phyloP scores from a whole-genome alignment of 148 eudicot species.

The Fagopyrum tataricum region DNA sequence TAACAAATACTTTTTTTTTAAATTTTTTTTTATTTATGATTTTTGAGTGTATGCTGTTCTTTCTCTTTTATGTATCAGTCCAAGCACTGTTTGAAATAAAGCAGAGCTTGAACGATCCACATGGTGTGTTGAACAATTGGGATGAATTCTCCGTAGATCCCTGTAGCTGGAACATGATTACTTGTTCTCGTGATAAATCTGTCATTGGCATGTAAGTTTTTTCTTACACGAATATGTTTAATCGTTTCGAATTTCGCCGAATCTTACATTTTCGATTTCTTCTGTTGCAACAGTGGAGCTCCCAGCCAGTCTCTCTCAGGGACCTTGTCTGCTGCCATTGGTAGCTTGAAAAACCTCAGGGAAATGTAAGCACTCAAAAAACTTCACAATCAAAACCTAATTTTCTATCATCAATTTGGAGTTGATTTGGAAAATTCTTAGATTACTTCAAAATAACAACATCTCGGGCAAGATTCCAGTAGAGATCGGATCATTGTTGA shows the following conservation, averaged over 20 bases:
- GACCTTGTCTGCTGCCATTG: slow-evolving; percentile 53
- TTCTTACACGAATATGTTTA: not conserved
- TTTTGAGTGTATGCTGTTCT: not conserved
- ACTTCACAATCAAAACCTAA: not conserved
- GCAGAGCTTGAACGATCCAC: slow-evolving; percentile 55
- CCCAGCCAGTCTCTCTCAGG: slow-evolving; percentile 95
- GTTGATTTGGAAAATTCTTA: slow-evolving; percentile 16
- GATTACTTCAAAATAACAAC: slow-evolving; percentile 85
- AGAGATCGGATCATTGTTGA: slow-evolving; percentile 55
- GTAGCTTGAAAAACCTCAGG: slow-evolving; percentile 72
- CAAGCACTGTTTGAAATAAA: slow-evolving; percentile 69
- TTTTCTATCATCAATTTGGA: not conserved
- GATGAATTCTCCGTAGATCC: slow-evolving; percentile 97
- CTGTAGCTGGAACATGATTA: slow-evolving; percentile 97
- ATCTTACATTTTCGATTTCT: not conserved
- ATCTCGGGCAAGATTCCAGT: slow-evolving; percentile 76
- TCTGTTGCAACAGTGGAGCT: slow-evolving; percentile 53
- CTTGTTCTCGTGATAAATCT: slow-evolving; percentile 73
- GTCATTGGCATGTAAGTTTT: slow-evolving; percentile 63
- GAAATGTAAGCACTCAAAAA: slow-evolving; percentile 54
- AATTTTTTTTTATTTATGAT: too few species aligned
- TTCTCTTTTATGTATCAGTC: slow-evolving; percentile 28
- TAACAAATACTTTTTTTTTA: not conserved
- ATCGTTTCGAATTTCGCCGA: not conserved
- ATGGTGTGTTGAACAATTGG: slow-evolving; percentile 75